Evolutionary conservation across 371 early-diverging fungal genomes (phyloP), one percentile per base, ranked within the genome.

Genomic region (Thermomucor indicae-seudaticae): DNA sequence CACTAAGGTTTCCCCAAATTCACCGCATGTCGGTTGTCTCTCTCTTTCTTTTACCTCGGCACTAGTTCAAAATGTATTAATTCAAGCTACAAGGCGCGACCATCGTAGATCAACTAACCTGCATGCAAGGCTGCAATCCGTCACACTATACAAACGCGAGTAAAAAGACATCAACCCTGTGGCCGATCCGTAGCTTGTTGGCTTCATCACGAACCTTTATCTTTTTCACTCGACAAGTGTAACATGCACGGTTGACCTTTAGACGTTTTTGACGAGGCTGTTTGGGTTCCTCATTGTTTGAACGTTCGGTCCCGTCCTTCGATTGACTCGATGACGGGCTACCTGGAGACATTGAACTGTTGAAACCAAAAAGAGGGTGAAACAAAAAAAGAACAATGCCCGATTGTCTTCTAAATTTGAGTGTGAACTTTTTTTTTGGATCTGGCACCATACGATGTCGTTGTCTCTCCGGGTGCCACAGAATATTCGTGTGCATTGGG

Each of bases 111-210:
- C 25, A 14, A 11, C 22, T 28, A 70, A 75, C 76, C 76, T 75
- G 76, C 76, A 75, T 75, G 60, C 76, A 75, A 17, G 76, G 76
- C 12, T 67, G 76, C 11, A 75, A 42, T 20, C 76, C 76, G 65
- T 75, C 76, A 22, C 76, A 75, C 76, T 75, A 53, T 17, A 49
- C n/a, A n/a, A 24, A 16, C 28, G 7, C 28, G 6, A 49, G 20
- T 14, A 44, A 41, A 2, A 49, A 31, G 25, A n/a, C n/a, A n/a
- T n/a, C n/a, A n/a, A n/a, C 22, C 12, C 23, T 28, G 22, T 16
- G 10, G n/a, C n/a, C n/a, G 29, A 24, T 39, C 19, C 39, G 3
- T 23, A 14, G 23, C 7, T 40, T n/a, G 10, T 14, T 25, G 27
- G 17, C 17, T 41, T 34, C n/a, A n/a, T n/a, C n/a, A n/a, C n/a